Conservation (phyloP, 2,329 filamentous ascomycete genomes). For the Colletotrichum spinosum region DNA sequence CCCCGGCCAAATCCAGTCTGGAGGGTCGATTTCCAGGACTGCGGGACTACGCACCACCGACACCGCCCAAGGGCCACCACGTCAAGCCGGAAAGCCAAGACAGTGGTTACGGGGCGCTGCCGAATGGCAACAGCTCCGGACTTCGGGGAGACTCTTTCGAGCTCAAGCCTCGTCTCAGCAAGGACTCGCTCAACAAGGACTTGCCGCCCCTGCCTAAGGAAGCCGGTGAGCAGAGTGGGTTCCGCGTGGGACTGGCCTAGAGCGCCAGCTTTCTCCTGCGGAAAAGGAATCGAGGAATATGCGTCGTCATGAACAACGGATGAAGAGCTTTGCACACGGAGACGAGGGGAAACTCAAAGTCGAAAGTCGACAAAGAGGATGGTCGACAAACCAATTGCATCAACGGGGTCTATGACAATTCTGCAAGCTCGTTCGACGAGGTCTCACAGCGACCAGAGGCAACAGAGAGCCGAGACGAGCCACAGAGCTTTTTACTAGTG, state of each 20-base stretch:
- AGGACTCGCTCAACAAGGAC: conserved; percentile 70
- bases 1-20: conserved; percentile 55
- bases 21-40: conserved; percentile 41
- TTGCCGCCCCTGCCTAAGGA: conserved; percentile 65
- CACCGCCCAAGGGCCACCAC: conserved; percentile 57
- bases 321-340: background rate
- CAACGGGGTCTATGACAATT: conserved; percentile 36
- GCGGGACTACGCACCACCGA: conserved; percentile 53
- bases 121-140: conserved; percentile 45
- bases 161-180: conserved; percentile 57
- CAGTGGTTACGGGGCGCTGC: conserved; percentile 55
- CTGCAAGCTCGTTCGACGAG: conserved; percentile 33
- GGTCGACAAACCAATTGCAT: conserved; percentile 34
- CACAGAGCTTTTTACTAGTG: conserved; percentile 38
- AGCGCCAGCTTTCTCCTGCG: conserved; percentile 3
- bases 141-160: conserved; percentile 46
- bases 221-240: conserved; percentile 32
- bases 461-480: conserved; percentile 37
- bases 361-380: conserved; percentile 10
- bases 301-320: conserved; percentile 8
- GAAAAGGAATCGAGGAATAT: conserved; percentile 5
- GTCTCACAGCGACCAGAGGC: conserved; percentile 35
- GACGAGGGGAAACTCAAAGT: conserved; percentile 14
- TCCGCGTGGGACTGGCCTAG: conserved; percentile 33
- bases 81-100: conserved; percentile 61